A percentile compares a stretch with the other conserved stretches of the same genome.
Conservation (phyloP, 352 stramenopile genomes). For the Thraustochytrium sp. region DNA sequence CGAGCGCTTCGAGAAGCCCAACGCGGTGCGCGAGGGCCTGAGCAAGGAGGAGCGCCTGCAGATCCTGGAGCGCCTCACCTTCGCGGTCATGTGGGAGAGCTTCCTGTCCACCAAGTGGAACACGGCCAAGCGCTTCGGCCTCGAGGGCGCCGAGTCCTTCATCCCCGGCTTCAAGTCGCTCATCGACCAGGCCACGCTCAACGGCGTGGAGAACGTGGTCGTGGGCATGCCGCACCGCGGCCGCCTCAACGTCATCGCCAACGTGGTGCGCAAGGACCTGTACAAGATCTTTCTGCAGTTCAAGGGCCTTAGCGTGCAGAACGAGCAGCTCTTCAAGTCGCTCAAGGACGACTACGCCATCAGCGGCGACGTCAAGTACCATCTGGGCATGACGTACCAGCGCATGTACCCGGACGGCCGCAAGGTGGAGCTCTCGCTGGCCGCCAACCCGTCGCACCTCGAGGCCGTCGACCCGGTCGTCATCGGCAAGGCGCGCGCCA, state of each 20-base stretch:
- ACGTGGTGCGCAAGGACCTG: constrained; percentile 95
- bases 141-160: constrained; percentile 93
- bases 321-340: constrained; percentile 20
- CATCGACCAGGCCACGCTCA: constrained; percentile 85
- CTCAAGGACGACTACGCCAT: constrained; percentile 42
- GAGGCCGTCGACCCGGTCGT: constrained; percentile 97
- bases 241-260: constrained; percentile 94
- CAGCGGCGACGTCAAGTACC: constrained; percentile 95
- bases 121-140: constrained; percentile 97
- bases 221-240: constrained; percentile 99
- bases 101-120: constrained; percentile 98
- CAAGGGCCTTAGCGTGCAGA: constrained; percentile 54
- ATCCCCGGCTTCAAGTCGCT: constrained; percentile 89
- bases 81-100: constrained; percentile 95
- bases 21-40: constrained; percentile 54
- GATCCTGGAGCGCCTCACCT: constrained; percentile 92
- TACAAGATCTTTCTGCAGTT: constrained; percentile 95
- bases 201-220: constrained; percentile 92
- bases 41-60: constrained; percentile 87
- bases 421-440: constrained; percentile 87
- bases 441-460: constrained; percentile 97
- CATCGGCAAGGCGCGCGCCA: constrained; percentile 86
- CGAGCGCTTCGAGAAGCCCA: constrained; percentile 67
- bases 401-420: constrained; percentile 87
- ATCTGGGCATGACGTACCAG: constrained; percentile 93